Conservation (phyloP, 192 early-diverging fungal species). For the Linnemannia hyalina region DNA sequence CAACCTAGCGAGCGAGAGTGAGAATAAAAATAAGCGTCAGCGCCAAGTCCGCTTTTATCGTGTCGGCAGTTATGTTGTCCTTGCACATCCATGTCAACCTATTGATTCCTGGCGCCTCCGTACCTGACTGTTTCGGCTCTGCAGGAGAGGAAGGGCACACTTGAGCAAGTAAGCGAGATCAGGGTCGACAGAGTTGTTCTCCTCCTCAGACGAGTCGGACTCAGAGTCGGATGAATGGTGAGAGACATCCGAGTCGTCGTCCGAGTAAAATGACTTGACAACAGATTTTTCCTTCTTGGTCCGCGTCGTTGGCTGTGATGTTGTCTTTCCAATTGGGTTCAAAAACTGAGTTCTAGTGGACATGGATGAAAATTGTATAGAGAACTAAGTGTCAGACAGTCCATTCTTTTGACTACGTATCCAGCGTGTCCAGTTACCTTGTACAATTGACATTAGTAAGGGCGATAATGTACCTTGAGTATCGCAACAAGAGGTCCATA, state of each 20-base stretch:
- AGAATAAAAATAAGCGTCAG: neutral
- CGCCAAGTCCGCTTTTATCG: no score
- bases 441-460: neutral
- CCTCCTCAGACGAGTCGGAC: conserved; percentile 37
- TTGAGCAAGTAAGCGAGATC: conserved; percentile 85
- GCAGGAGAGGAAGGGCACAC: conserved; percentile 78
- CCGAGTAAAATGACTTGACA: conserved; percentile 63
- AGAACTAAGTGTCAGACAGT: neutral
- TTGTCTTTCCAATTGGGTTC: conserved; percentile 41
- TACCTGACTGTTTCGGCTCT: conserved; percentile 88
- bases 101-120: neutral
- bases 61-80: neutral
- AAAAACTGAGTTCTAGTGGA: conserved; percentile 48
- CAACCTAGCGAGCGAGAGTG: conserved; percentile 61
- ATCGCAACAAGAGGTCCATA: conserved; percentile 81
- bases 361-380: neutral
- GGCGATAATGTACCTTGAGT: conserved; percentile 69
- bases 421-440: neutral
- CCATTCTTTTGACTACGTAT: neutral
- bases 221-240: conserved; percentile 35
- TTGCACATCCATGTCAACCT: neutral
- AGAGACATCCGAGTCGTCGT: conserved; percentile 65
- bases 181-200: conserved; percentile 69
- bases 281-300: conserved; percentile 55
- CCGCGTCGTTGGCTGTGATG: neutral